Percentiles rank a stretch among this genome's conserved stretches.
Conservation (phyloP, 78 protist genomes). For the Cavenderia fasciculata region DNA sequence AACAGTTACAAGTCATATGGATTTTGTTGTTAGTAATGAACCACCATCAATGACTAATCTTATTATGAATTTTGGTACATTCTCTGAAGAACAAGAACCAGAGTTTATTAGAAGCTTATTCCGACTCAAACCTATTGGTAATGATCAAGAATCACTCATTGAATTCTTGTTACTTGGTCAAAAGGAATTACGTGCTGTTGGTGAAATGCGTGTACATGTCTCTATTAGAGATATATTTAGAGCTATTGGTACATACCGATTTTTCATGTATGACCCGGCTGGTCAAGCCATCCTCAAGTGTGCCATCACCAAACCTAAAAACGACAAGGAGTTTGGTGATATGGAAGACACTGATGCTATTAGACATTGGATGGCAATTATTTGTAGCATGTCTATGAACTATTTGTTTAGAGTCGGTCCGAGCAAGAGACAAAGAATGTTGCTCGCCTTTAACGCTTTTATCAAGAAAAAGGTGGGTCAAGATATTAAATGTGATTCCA, state of each 20-base stretch:
- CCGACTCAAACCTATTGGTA: not conserved
- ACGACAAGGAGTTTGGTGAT: not conserved
- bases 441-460: not conserved
- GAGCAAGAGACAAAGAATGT: not conserved
- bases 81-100: not conserved
- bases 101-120: not conserved
- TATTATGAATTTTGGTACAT: slow-evolving; percentile 18
- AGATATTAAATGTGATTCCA: not conserved
- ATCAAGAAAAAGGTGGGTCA: not conserved
- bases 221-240: slow-evolving; percentile 43
- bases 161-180: slow-evolving; percentile 15
- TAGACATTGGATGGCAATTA: slow-evolving; percentile 57
- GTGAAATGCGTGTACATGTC: slow-evolving; percentile 30
- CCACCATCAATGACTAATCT: slow-evolving; percentile 66
- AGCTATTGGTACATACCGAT: slow-evolving; percentile 17
- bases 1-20: not conserved
- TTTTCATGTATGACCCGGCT: not conserved
- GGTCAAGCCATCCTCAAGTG: slow-evolving; percentile 1
- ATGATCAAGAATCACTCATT: not conserved
- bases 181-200: not conserved
- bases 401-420: slow-evolving; percentile 4
- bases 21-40: slow-evolving; percentile 32
- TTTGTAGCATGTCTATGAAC: not conserved
- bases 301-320: not conserved
- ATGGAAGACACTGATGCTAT: not conserved